Evolutionary conservation across 768 basidiomycete genomes (phyloP), one percentile per base, ranked within the genome.

Genomic region (Mrakia frigida): DNA sequence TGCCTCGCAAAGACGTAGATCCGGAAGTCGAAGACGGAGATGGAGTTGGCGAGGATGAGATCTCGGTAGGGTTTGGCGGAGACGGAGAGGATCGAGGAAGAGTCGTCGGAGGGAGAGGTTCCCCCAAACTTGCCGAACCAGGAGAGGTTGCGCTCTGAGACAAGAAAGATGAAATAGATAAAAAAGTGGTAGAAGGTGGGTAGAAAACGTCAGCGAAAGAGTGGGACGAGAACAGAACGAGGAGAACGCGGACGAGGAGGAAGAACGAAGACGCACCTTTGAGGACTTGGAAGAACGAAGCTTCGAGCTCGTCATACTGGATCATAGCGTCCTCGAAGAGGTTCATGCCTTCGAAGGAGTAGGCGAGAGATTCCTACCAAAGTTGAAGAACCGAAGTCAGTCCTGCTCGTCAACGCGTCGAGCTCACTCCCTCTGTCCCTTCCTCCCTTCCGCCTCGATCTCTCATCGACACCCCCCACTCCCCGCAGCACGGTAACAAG

Each of bases 1-100:
- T 97, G 94, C 25, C 92, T 87, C 35, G 92, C 89, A 70, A 98
- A 90, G 28, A 98, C 86, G 82, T 97, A 99, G 80, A 90, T 87
- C 69, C 95, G 88, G 80, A 98, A 91, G 85, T 98, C 97, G 81
- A 98, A 96, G 13, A 96, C 88, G 6, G 93, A 91, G 79, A 99
- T 95, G 7, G 89, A 88, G 83, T 96, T 97, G 35, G 90, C 88
- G 33, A 94, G 87, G 76, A 98, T 93, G 65, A 96, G 86, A 75
- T 95, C 92, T 23, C 92, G 88, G 81, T 97, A 98, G 1, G 91
- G 89, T 81, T 97, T 98, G 84, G 89, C 90, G 46, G 86, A 85
- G 6, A 88, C 84, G 11, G 91, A 90, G n/a, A 98, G 86, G 56
- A 98, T 85, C 0, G 94, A 90, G 31, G 87, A 81, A 2, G 91